Evolutionary conservation across 2,329 filamentous ascomycete species (phyloP).

Genomic region (Aspergillus versicolor): DNA sequence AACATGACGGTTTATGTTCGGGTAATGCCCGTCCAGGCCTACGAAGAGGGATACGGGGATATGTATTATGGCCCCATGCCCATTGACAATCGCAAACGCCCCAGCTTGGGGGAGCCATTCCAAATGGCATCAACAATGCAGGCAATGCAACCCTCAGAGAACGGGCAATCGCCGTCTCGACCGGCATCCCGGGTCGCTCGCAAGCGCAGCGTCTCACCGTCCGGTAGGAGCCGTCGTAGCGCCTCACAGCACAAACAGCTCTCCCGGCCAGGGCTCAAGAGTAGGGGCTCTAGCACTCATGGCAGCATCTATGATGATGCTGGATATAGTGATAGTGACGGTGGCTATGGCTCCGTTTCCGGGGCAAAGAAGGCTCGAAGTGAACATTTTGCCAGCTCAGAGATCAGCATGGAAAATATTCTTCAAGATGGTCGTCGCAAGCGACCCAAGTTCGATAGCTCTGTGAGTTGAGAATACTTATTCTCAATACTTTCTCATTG

Average conservation of each 20-base stretch:
- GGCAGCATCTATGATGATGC: constrained; percentile 68
- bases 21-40: constrained; percentile 64
- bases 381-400: constrained; percentile 87
- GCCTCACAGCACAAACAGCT: constrained; percentile 72
- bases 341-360: constrained; percentile 69
- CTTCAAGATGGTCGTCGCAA: constrained; percentile 95
- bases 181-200: constrained; percentile 69
- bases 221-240: constrained; percentile 71
- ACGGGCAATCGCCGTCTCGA: constrained; percentile 63
- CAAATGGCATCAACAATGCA: constrained; percentile 60
- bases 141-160: constrained; percentile 52
- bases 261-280: constrained; percentile 67
- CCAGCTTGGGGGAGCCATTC: constrained; percentile 63
- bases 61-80: constrained; percentile 50
- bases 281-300: constrained; percentile 61
- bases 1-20: constrained; percentile 93
- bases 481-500: constrained; percentile 21
- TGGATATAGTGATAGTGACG: constrained; percentile 85
- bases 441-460: constrained; percentile 92
- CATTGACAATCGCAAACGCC: constrained; percentile 54
- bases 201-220: constrained; percentile 76
- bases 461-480: constrained; percentile 64
- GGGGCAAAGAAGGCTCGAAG: constrained; percentile 72
- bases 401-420: constrained; percentile 98
- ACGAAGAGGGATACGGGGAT: constrained; percentile 46